Percentiles rank a stretch among this genome's conserved stretches.
These are phyloP conservation scores for Sporothrix phasma DNA, from an alignment of 2,329 filamentous ascomycete species.

Conservation along the genomic window DNA sequence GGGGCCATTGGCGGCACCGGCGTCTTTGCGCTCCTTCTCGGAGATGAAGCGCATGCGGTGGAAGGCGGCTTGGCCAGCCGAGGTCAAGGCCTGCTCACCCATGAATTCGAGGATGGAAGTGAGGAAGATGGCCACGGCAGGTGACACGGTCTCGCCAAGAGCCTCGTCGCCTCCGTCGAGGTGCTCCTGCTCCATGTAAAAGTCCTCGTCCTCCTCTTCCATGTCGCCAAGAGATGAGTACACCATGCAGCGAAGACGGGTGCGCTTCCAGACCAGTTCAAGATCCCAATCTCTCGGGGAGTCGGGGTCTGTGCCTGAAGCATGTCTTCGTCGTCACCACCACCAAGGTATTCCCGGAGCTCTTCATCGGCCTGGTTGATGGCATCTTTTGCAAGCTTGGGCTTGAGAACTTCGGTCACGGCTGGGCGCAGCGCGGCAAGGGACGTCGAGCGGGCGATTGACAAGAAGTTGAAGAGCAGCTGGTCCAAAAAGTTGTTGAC, in stretches of 20 bases:
- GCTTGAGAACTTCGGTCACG: conserved; percentile 77
- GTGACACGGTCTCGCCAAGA: conserved; percentile 63
- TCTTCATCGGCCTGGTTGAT: conserved; percentile 32
- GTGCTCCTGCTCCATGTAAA: conserved; percentile 71
- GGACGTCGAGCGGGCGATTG: conserved; percentile 65
- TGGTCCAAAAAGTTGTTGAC: conserved; percentile 93
- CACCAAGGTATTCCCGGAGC: conserved; percentile 76
- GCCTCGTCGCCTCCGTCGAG: conserved; percentile 50
- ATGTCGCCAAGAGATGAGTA: conserved; percentile 93
- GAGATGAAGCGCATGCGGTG: conserved; percentile 51
- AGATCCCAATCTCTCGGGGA: conserved; percentile 65
- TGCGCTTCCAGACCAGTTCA: conserved; percentile 90
- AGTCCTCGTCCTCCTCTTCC: conserved; percentile 95
- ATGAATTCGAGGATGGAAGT: conserved; percentile 92
- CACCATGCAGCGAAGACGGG: conserved; percentile 90
- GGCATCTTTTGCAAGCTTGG: conserved; percentile 66
- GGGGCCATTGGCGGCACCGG: conserved; percentile 29
- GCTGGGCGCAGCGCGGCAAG: conserved; percentile 68
- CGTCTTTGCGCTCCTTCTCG: conserved; percentile 49
- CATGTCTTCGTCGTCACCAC: conserved; percentile 63
- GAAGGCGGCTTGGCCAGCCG: conserved; percentile 76
- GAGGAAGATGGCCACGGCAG: conserved; percentile 88
- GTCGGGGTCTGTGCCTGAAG: conserved; percentile 42
- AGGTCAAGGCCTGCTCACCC: conserved; percentile 80
- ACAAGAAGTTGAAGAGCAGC: conserved; percentile 83